Evolutionary conservation across 2,329 filamentous ascomycete species (phyloP).

Genomic region (Trichoderma semiorbis): DNA sequence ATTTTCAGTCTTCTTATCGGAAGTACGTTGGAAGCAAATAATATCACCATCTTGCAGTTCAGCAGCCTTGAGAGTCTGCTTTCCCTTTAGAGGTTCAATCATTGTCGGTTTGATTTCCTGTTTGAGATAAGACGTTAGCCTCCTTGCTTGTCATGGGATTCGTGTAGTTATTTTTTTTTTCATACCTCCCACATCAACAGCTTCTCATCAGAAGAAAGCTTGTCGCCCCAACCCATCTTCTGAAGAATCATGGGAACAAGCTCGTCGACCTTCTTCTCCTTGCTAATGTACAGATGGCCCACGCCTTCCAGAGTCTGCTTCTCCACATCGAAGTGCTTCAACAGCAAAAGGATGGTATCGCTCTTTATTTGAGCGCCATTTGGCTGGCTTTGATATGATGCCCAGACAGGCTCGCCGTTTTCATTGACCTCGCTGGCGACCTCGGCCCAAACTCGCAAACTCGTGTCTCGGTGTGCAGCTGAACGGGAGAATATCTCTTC

Average conservation of each 20-base stretch:
- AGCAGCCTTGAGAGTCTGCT: constrained; percentile 81
- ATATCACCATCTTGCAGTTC: constrained; percentile 98
- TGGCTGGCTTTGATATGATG: constrained; percentile 56
- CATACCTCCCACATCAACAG: constrained; percentile 71
- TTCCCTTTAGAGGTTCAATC: constrained; percentile 92
- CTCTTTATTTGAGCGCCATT: constrained; percentile 57
- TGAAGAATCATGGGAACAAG: constrained; percentile 72
- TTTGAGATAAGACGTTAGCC: constrained; percentile 14
- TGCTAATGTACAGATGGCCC: constrained; percentile 82
- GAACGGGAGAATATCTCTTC: constrained; percentile 62
- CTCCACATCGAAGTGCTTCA: constrained; percentile 86
- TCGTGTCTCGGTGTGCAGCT: constrained; percentile 61
- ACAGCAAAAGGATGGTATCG: constrained; percentile 74
- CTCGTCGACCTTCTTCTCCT: constrained; percentile 83
- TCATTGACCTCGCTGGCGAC: constrained; percentile 62
- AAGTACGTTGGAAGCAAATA: constrained; percentile 79
- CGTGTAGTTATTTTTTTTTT: neutral
- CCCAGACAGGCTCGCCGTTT: constrained; percentile 71
- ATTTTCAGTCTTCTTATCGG: constrained; percentile 43
- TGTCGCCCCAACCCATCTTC: constrained; percentile 82
- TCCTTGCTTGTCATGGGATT: neutral
- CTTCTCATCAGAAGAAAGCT: constrained; percentile 60
- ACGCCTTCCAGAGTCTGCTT: constrained; percentile 72
- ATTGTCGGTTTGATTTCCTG: constrained; percentile 94
- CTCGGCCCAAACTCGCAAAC: constrained; percentile 85